Evolutionary conservation across 2,329 filamentous ascomycete genomes (phyloP).

Genomic region (Clathrospora elynae): DNA sequence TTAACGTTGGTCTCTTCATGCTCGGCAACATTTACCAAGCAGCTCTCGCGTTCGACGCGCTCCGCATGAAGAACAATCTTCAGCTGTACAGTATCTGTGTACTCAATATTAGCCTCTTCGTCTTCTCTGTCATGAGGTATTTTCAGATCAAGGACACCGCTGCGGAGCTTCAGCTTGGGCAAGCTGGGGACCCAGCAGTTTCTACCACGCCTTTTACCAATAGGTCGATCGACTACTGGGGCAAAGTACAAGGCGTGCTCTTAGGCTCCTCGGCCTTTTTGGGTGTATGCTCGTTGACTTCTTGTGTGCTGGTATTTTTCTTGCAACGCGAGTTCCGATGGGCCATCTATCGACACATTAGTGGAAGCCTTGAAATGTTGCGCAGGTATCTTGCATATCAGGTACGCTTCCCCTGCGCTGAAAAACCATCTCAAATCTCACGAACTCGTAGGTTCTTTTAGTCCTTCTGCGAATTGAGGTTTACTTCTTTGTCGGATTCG

Average conservation of each 20-base stretch:
- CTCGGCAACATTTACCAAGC: conserved; percentile 30
- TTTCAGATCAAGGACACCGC: conserved; percentile 12
- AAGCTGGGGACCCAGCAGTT: neutral
- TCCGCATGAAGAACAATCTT: conserved; percentile 31
- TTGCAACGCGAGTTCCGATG: conserved; percentile 24
- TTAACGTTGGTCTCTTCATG: conserved; percentile 21
- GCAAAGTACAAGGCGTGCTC: conserved; percentile 6
- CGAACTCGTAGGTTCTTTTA: conserved; percentile 17
- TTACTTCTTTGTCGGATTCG: conserved; percentile 30
- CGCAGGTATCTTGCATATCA: conserved; percentile 22
- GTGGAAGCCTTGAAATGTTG: conserved; percentile 15
- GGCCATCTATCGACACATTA: conserved; percentile 27
- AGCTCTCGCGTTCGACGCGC: conserved; percentile 29
- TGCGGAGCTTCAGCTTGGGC: neutral
- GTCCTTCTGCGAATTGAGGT: conserved; percentile 25
- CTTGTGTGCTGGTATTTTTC: conserved; percentile 6
- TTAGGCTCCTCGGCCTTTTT: conserved; percentile 5
- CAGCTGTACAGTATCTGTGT: conserved; percentile 28
- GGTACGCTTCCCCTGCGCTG: too few species aligned
- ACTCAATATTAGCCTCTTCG: conserved; percentile 26
- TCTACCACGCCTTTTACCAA: conserved; percentile 25
- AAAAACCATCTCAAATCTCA: neutral
- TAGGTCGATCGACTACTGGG: conserved; percentile 12
- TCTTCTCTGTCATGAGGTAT: conserved; percentile 27
- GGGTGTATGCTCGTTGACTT: conserved; percentile 10